Evolutionary conservation across 768 basidiomycete species (phyloP), one percentile per base, ranked within the genome.

Genomic region (Panellus pusillus): DNA sequence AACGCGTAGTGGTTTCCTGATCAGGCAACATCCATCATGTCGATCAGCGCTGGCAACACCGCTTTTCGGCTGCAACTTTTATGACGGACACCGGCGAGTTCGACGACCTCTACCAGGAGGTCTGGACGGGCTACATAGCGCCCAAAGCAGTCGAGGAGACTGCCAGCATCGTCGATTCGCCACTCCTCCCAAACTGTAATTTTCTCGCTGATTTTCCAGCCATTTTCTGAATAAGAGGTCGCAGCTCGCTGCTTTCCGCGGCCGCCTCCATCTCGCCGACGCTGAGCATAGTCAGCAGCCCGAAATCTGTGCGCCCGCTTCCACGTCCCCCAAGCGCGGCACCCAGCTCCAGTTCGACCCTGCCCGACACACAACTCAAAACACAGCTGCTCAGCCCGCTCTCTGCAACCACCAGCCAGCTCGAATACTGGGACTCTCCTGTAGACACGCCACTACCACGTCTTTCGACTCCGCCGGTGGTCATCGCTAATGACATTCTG

Each of bases 51-150:
- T n/a, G n/a, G n/a, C n/a, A n/a, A n/a, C n/a, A n/a, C n/a, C n/a
- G n/a, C n/a, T n/a, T n/a, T n/a, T n/a, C n/a, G n/a, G n/a, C n/a
- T n/a, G n/a, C n/a, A n/a, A n/a, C n/a, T n/a, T n/a, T n/a, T n/a
- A 57, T 73, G 7, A 76, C 80, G 8, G 75, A 70, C 37, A 80
- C 80, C 50, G 78, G 78, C 53, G 81, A 82, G 65, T 73, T 81
- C 18, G 75, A 79, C 31, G 74, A 78, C 55, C 72, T 82, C 52
- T 83, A 81, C 65, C 72, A 80, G 53, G 74, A 78, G 56, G 76
- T 75, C 42, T 74, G 79, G 67, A 75, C 74, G 51, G 75, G 77
- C 54, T 80, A 81, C 58, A 72, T 45, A 69, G 78, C 51, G 42
- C 50, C 36, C 32, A 41, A 35, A 71, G 39, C 24, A 24, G n/a